Evolutionary conservation across 2,329 filamentous ascomycete genomes (phyloP), one percentile per base, ranked within the genome.

Genomic region (Botrytis aclada): DNA sequence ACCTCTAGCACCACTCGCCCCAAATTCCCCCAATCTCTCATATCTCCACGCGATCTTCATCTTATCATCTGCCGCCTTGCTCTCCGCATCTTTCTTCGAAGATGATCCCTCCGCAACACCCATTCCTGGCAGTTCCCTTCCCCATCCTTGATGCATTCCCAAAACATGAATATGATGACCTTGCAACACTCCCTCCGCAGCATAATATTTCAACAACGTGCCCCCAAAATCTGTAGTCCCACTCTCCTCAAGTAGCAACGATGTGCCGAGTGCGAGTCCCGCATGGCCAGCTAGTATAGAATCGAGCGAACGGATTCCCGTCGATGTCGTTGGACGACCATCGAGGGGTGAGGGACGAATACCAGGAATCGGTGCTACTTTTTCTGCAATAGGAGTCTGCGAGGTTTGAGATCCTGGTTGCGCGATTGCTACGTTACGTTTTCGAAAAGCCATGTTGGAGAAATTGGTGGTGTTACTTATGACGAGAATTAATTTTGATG

Each of bases 41-140:
- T 99, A 99, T 81, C 96, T 88, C 96, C 96, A 99, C 5, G 96
- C 96, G 84, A 99, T 99, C 84, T 97, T 98, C 96, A 99, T 98
- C 82, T 91, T 95, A 75, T 95, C 92, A 22, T 86, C 86, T 3
- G 82, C 79, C 4, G 81, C 77, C 25, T 80, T 71, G 56, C 76
- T 81, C 83, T 81, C 81, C 78, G 79, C 79, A 60, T 80, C 81
- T 16, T 80, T 78, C 72, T 61, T 84, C 82, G 47, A 85, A 85
- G 81, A 69, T 84, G 81, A 69, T 85, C 83, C 75, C 81, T 65
- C 81, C 16, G 79, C 83, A 2, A 85, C 83, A 5, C 70, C 86
- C 47, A 97, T 81, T 0, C 92, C 95, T 4, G 96, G 96, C 34
- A 99, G 84, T 77, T 95, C 94, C 75, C 92, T 86, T 54, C 90